These are phyloP conservation scores for Nepenthes mirabilis DNA, from an alignment of 148 eudicot species.

Conservation along the genomic window DNA sequence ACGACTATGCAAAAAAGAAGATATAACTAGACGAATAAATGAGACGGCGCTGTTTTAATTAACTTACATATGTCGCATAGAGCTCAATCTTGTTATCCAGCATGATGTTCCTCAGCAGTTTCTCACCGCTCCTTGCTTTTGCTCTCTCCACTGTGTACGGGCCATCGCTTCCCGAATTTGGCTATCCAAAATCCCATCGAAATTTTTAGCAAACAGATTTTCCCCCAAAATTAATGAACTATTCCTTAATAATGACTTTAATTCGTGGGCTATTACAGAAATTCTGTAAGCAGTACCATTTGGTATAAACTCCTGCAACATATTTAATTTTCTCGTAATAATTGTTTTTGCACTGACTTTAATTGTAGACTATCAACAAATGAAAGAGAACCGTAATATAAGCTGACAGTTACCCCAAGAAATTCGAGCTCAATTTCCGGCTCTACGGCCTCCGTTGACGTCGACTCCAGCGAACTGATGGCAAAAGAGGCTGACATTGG, in stretches of 20 bases:
- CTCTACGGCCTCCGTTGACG: conserved; percentile 16
- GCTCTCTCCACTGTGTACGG: conserved; percentile 50
- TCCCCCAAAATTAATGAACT: neutral
- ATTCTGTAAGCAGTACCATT: neutral
- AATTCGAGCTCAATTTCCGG: conserved; percentile 81
- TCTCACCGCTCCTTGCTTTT: conserved; percentile 70
- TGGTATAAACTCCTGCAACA: neutral
- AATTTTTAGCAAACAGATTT: neutral
- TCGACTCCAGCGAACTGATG: conserved; percentile 24
- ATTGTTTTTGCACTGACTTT: neutral
- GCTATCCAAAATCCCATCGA: conserved; percentile 21
- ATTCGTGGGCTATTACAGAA: neutral
- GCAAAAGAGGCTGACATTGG: conserved; percentile 18
- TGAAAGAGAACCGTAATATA: neutral
- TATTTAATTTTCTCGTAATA: neutral
- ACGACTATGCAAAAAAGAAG: too few species aligned
- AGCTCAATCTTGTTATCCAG: conserved; percentile 86
- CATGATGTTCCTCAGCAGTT: conserved; percentile 79
- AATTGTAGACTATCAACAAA: neutral
- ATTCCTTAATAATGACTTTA: neutral
- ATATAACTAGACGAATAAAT: neutral
- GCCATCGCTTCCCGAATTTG: conserved; percentile 52
- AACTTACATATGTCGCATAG: conserved; percentile 85
- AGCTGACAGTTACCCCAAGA: conserved; percentile 39
- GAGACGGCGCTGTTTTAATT: neutral